Conservation (phyloP, 805 yeast species). For the Scheffersomyces coipomensis region DNA sequence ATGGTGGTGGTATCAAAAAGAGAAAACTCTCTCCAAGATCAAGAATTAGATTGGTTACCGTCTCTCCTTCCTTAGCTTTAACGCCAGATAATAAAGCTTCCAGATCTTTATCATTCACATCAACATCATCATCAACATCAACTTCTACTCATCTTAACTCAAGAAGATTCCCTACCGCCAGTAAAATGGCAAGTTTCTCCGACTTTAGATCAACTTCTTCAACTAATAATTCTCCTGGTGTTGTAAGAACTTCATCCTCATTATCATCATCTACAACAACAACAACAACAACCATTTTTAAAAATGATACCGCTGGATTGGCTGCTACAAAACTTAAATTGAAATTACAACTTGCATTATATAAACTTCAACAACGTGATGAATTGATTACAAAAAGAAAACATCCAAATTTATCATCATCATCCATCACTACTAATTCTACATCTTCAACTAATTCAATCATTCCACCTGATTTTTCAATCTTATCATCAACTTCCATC, state of each 20-base stretch:
- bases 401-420: not conserved
- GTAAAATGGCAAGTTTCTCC: conserved; percentile 16
- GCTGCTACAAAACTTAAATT: conserved; percentile 44
- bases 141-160: not conserved
- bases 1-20: conserved; percentile 5
- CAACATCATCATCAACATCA: not conserved
- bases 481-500: not conserved
- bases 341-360: conserved; percentile 41
- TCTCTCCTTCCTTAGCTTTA: not conserved
- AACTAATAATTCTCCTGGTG: not conserved
- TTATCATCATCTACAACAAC: conserved; percentile 1
- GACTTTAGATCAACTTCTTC: conserved; percentile 18
- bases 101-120: not conserved
- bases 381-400: not conserved
- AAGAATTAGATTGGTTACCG: not conserved
- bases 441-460: not conserved
- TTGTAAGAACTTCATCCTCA: no score
- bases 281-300: conserved; percentile 3
- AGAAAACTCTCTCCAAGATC: conserved; percentile 1
- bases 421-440: not conserved
- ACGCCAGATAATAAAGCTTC: not conserved
- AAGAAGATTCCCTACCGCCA: not conserved
- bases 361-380: conserved; percentile 29
- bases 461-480: not conserved
- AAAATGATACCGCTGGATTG: conserved; percentile 33